phyloP scores from a whole-genome alignment of 306 rosid genomes.

The Fragaria nilgerrensis region DNA sequence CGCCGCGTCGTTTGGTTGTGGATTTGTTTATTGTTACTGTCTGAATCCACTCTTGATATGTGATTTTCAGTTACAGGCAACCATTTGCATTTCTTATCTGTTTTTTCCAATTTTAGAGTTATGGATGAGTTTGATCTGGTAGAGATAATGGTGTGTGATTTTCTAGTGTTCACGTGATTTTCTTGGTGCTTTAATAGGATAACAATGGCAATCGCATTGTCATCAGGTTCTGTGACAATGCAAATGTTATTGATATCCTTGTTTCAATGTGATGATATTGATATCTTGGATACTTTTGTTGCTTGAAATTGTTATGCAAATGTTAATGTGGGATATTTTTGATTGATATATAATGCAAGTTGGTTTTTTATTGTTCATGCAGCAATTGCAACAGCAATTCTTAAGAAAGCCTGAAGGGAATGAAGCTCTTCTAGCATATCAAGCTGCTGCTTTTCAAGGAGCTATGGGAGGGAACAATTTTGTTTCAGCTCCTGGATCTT shows the following conservation, averaged over 20 bases:
- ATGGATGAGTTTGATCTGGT: slow-evolving; percentile 10
- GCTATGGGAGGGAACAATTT: slow-evolving; percentile 52
- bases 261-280: background rate
- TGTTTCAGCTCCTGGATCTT: slow-evolving; percentile 54
- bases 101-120: background rate
- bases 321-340: background rate
- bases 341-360: background rate
- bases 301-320: slow-evolving; percentile 1
- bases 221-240: background rate
- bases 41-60: slow-evolving; percentile 7
- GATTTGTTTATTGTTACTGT: slow-evolving; percentile 28
- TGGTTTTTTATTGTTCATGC: slow-evolving; percentile 26
- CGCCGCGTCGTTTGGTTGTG: background rate
- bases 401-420: slow-evolving; percentile 86
- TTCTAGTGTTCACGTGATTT: background rate
- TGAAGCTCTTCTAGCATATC: slow-evolving; percentile 74
- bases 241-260: too few species aligned
- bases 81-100: slow-evolving; percentile 17
- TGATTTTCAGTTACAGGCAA: slow-evolving; percentile 13
- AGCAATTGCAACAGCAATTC: slow-evolving; percentile 78
- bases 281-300: background rate
- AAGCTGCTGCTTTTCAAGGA: slow-evolving; percentile 71
- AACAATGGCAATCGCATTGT: background rate
- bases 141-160: background rate
- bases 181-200: slow-evolving; percentile 4